Evolutionary conservation across 495 filamentous ascomycete genomes (phyloP).

Genomic region (Annulohypoxylon maeteangense): DNA sequence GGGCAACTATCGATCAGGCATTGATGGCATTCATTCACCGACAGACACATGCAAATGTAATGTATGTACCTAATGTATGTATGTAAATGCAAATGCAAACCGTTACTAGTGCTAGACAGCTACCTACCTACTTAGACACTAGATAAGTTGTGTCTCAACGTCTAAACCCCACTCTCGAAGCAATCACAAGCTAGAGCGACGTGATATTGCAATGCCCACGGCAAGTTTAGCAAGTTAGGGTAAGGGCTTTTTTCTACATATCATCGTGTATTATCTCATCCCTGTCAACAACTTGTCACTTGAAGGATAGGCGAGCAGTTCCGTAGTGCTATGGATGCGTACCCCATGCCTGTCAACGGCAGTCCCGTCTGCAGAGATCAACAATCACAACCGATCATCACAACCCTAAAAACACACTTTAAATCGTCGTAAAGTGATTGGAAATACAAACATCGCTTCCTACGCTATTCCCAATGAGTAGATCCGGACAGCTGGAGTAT

Average conservation of each 20-base stretch:
- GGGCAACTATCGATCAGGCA: constrained; percentile 12
- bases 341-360: constrained; percentile 34
- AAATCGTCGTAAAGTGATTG: constrained; percentile 23
- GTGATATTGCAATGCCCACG: constrained; percentile 29
- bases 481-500: constrained; percentile 21
- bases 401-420: constrained; percentile 37
- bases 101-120: constrained; percentile 1
- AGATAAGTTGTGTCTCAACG: constrained; percentile 10
- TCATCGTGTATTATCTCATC: not conserved
- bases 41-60: constrained; percentile 19
- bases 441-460: constrained; percentile 12
- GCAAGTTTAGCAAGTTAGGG: constrained; percentile 37
- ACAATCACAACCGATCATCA: constrained; percentile 27
- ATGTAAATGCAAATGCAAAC: not conserved
- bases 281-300: constrained; percentile 8
- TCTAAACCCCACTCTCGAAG: constrained; percentile 27
- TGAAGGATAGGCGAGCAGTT: constrained; percentile 22
- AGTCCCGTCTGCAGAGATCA: constrained; percentile 40
- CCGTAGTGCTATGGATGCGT: constrained; percentile 9
- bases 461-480: constrained; percentile 28
- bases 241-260: constrained; percentile 41
- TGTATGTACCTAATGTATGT: not conserved
- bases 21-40: constrained; percentile 24
- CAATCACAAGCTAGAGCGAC: constrained; percentile 22
- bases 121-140: no score